Percentiles rank a stretch among this genome's conserved stretches.
Conservation (phyloP, 2,329 filamentous ascomycete genomes). For the Scedosporium apiospermum region DNA sequence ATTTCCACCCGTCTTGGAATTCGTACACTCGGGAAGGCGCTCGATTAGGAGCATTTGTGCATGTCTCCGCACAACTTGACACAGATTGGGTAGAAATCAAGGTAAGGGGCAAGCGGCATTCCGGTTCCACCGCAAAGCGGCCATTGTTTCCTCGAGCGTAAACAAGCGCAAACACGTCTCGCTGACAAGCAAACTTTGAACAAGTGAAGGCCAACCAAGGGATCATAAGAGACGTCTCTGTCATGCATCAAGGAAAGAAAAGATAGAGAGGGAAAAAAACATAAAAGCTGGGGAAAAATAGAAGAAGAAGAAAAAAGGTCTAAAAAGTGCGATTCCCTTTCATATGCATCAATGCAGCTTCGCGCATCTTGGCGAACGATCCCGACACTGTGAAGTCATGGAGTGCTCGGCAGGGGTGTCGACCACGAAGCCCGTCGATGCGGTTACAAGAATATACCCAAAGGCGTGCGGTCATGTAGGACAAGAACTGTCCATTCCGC, state of each 20-base stretch:
- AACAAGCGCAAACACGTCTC: background rate
- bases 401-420: background rate
- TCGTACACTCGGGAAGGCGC: too few species aligned
- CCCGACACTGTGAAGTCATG: background rate
- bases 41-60: too few species aligned
- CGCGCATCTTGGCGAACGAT: conserved; percentile 11
- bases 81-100: too few species aligned
- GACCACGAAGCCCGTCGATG: conserved; percentile 1
- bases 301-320: conserved; percentile 25
- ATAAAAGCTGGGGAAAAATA: conserved; percentile 1
- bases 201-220: background rate
- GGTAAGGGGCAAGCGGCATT: too few species aligned
- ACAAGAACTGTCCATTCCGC: background rate
- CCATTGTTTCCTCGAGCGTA: too few species aligned
- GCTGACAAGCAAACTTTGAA: background rate
- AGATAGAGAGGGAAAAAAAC: background rate
- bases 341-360: conserved; percentile 24
- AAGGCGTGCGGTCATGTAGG: background rate
- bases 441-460: conserved; percentile 3
- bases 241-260: conserved; percentile 30
- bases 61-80: too few species aligned
- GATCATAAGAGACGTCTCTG: conserved; percentile 30
- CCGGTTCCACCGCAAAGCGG: too few species aligned
- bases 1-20: too few species aligned
- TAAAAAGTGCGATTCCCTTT: conserved; percentile 30